Conservation (phyloP, 345 rosid species). For the Eucalyptus globulus region DNA sequence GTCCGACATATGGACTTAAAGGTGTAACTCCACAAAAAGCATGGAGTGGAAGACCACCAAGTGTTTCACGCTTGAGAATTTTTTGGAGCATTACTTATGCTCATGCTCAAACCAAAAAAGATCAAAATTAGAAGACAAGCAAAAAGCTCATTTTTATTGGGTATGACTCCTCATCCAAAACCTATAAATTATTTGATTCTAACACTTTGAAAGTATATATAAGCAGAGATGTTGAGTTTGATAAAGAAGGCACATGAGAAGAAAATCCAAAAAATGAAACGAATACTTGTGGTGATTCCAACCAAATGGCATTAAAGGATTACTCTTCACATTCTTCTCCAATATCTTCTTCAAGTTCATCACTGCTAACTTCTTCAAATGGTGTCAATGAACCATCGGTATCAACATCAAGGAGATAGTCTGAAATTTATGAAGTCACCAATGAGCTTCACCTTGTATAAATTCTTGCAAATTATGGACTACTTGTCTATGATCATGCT, state of each 20-base stretch:
- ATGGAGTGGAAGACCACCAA: neutral
- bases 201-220: neutral
- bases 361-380: neutral
- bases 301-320: neutral
- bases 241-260: neutral
- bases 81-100: neutral
- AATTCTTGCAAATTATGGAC: neutral
- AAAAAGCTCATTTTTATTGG: neutral
- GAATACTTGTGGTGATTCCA: neutral
- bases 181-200: neutral
- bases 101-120: neutral
- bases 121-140: neutral
- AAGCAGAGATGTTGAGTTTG: neutral
- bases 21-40: neutral
- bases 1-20: neutral
- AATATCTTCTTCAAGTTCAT: neutral
- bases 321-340: neutral
- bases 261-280: neutral
- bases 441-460: neutral
- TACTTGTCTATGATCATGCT: neutral
- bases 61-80: neutral
- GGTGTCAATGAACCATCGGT: neutral
- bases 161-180: neutral
- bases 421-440: neutral
- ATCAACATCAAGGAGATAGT: neutral